These are phyloP conservation scores for Meredithiella fracta DNA, from an alignment of 2,329 filamentous ascomycete species.

Conservation along the genomic window DNA sequence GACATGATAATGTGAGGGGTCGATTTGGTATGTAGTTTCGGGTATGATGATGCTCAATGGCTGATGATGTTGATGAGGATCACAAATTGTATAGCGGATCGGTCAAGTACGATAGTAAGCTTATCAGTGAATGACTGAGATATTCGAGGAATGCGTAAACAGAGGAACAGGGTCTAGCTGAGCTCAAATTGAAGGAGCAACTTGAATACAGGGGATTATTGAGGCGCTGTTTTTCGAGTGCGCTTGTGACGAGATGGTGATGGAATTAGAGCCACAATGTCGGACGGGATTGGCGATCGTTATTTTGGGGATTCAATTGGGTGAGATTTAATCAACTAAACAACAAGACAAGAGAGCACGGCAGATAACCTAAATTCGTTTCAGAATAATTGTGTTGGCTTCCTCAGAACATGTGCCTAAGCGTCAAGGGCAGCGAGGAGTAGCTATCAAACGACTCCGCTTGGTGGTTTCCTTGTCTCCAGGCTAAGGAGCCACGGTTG, in stretches of 20 bases:
- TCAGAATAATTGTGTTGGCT: neutral
- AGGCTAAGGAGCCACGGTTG: neutral
- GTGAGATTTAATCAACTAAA: no score
- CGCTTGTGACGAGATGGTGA: neutral
- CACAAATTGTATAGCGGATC: neutral
- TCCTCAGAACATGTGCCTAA: neutral
- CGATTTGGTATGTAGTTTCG: neutral
- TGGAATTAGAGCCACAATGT: neutral
- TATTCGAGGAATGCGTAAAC: neutral
- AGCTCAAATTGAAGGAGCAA: neutral
- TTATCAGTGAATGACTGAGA: neutral
- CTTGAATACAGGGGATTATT: neutral
- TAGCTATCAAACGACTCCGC: neutral
- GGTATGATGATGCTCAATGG: neutral
- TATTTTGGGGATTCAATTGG: neutral
- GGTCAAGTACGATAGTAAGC: neutral
- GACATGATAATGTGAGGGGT: conserved; percentile 43
- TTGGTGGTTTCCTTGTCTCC: no score
- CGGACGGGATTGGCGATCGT: neutral
- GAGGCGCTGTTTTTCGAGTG: neutral
- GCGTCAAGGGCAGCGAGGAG: neutral
- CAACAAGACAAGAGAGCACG: neutral
- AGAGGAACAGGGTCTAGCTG: neutral
- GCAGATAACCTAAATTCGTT: neutral
- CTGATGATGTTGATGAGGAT: neutral